Evolutionary conservation across 139 green algal species (phyloP), one percentile per base, ranked within the genome.

Genomic region (Volvox africanus): DNA sequence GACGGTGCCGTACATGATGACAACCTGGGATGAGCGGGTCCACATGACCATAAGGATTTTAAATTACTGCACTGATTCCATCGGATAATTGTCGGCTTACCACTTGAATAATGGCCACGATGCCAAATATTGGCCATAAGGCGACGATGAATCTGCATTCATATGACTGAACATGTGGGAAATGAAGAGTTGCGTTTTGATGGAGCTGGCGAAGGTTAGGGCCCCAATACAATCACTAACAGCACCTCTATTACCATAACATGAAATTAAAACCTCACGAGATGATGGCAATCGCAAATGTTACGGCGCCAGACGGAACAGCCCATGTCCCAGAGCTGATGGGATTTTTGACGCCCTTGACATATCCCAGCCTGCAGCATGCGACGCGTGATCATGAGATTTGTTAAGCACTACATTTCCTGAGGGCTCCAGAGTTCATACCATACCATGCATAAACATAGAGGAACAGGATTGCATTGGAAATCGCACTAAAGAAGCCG

Each of bases 401-500:
- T 24, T 5, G 65, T 28, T 73, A 2, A 26, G 65, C 65, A 24
- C 5, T 24, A 30, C 21, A 2, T 28, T 12, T 30, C 65, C 21
- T 16, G 16, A 73, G 21, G 16, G 6, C 65, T 28, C 21, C 24
- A 28, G 9, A 73, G 16, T 2, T 79, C 28, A 21, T 20, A 55
- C 61, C 81, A 30, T 24, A 88, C 82, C 82, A 88, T 33, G 13
- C 82, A 65, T 88, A 78, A 1, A 78, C 82, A 32, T 88, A 88
- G 16, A 88, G 82, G 82, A 88, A 88, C 19, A 88, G 61, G 16
- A 88, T 35, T 16, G 28, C 82, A 73, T 88, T 88, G 62, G 61
- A 21, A 11, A 78, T 35, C 5, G 61, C 21, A 65, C 77, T 88
- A 35, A 88, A 36, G 32, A 79, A 11, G 19, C 82, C 82, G 5